phyloP scores from a whole-genome alignment of 2,329 filamentous ascomycete genomes.

The Aotearoamyces nothofagi region DNA sequence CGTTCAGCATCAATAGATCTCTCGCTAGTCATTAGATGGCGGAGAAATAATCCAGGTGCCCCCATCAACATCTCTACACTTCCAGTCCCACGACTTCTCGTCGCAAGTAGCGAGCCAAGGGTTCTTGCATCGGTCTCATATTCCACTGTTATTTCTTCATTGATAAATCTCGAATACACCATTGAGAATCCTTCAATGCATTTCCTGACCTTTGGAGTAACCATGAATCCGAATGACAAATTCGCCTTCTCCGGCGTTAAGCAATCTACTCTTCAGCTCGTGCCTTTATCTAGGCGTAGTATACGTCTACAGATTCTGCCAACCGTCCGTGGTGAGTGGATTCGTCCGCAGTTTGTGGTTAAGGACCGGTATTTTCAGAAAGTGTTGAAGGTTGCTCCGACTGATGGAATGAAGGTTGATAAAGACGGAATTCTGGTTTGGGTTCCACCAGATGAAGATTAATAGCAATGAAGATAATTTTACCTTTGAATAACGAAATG shows the following conservation, averaged over 20 bases:
- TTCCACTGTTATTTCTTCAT: constrained; percentile 17
- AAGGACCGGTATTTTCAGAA: constrained; percentile 91
- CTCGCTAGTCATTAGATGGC: constrained; percentile 64
- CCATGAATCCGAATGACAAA: constrained; percentile 81
- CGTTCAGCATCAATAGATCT: constrained; percentile 61
- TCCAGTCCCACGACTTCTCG: constrained; percentile 62
- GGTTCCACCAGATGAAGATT: constrained; percentile 30
- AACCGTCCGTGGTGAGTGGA: constrained; percentile 48
- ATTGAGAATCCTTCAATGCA: constrained; percentile 92
- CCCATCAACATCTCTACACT: constrained; percentile 47
- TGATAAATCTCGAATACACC: constrained; percentile 41
- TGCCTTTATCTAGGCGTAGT: constrained; percentile 64
- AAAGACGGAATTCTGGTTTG: constrained; percentile 50
- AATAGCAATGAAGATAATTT: no score
- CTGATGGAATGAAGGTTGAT: constrained; percentile 51
- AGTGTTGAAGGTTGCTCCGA: constrained; percentile 65
- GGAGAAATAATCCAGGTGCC: constrained; percentile 27
- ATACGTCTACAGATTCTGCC: constrained; percentile 65
- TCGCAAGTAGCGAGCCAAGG: constrained; percentile 74
- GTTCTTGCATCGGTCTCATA: constrained; percentile 46
- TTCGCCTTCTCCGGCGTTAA: constrained; percentile 92
- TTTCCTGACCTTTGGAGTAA: constrained; percentile 82
- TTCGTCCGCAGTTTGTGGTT: constrained; percentile 58
- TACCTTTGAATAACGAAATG: no score
- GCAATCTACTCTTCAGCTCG: constrained; percentile 60